Evolutionary conservation across 108 stramenopile species (phyloP), one percentile per base, ranked within the genome.

Genomic region (Epithemia pelagica): DNA sequence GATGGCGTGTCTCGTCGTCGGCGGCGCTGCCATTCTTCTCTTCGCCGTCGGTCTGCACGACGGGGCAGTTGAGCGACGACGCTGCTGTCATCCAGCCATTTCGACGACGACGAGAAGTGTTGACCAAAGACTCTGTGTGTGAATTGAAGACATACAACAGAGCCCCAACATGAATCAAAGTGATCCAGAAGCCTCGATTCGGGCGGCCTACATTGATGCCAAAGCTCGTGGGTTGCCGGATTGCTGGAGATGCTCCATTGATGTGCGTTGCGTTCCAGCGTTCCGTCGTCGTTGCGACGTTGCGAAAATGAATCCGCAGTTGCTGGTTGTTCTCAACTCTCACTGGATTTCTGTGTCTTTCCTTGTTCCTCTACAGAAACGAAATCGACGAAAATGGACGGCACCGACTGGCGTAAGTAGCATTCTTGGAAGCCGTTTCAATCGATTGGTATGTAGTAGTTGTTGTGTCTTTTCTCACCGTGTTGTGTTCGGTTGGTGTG

Each of bases 341-440:
- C 52, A 19, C 52, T 15, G 18, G 20, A 19, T 7, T 72, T 33
- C 57, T 66, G 5, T 32, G 5, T 65, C 28, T 64, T 72, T 33
- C 57, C 58, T 1, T 32, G 5, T 65, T 7, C 54, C 26, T 23
- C 58, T 63, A 51, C 25, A 78, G 77, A 81, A 81, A 75, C 83
- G 80, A 30, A 74, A 79, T 58, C 79, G 83, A 24, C 77, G 83
- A 29, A 80, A 78, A 70, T 80, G 79, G 79, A 78, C 77, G 59
- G 70, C 74, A 30, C 75, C 83, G 25, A 78, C 75, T 62, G 79
- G 77, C 21, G 37, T 46, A 46, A 5, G 37, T n/a, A n/a, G n/a
- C n/a, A n/a, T 46, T 46, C 10, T 5, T 46, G 37, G 15, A 46
- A 15, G 10, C 37, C 15, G 15, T 46, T 46, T 46, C 37, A 46